These are phyloP conservation scores for Botryosphaeria dothidea DNA, from an alignment of 2,329 filamentous ascomycete species.

Conservation along the genomic window DNA sequence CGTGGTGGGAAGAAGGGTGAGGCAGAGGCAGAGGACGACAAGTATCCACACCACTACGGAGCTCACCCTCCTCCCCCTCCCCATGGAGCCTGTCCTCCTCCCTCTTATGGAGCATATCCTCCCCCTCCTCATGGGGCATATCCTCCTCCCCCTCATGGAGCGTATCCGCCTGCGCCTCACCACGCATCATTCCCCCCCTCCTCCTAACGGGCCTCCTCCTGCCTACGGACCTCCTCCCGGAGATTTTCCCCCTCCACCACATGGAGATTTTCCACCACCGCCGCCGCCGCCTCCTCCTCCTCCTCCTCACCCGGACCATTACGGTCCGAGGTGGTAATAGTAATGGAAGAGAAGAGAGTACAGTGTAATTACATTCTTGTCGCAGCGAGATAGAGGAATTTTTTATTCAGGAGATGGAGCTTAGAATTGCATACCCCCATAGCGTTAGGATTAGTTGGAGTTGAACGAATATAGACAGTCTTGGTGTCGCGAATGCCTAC, in stretches of 20 bases:
- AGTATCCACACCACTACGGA: too few relatives aligned
- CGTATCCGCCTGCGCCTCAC: not conserved
- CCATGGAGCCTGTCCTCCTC: not conserved
- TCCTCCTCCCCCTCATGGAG: not conserved
- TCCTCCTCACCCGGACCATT: not conserved
- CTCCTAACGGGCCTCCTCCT: too few relatives aligned
- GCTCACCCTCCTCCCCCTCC: constrained; percentile 9
- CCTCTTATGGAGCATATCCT: not conserved
- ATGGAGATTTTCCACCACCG: not conserved
- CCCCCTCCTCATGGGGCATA: not conserved
- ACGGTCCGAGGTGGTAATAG: not conserved
- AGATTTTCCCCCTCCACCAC: not conserved
- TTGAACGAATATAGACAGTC: not conserved
- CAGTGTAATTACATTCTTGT: not conserved
- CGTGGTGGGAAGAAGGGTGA: not conserved
- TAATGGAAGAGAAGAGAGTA: not conserved
- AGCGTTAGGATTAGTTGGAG: not conserved
- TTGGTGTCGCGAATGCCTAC: not conserved
- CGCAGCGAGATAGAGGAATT: too few relatives aligned
- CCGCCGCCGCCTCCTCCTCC: too few relatives aligned
- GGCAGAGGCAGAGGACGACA: not conserved
- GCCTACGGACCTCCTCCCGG: too few relatives aligned
- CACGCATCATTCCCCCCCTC: not conserved
- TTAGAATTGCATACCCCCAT: not conserved
- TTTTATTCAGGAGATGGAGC: not conserved